Conservation (phyloP, 1,284 basidiomycete genomes). For the Austroboletus niveus region DNA sequence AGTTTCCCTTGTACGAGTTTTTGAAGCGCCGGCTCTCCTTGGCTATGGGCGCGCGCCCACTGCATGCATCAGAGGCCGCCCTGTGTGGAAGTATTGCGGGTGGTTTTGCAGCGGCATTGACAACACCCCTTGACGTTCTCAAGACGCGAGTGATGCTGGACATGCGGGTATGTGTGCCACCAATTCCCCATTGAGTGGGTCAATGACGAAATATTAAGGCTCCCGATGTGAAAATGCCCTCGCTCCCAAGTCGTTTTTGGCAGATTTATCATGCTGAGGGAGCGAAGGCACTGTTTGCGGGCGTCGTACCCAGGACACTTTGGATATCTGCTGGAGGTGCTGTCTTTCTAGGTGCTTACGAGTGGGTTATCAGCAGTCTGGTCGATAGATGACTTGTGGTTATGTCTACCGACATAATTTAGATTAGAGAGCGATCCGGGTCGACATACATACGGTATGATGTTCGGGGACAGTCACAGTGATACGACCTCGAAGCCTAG, state of each 20-base stretch:
- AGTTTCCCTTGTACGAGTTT: constrained; percentile 95
- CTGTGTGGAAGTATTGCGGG: constrained; percentile 91
- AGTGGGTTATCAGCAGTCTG: constrained; percentile 51
- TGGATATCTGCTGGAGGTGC: constrained; percentile 98
- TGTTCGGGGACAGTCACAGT: no score
- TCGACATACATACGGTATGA: no score
- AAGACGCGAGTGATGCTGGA: constrained; percentile 99
- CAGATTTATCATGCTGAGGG: constrained; percentile 80
- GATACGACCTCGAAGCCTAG: no score
- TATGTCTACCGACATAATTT: no score
- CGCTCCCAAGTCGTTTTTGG: constrained; percentile 52
- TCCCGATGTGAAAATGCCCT: constrained; percentile 49
- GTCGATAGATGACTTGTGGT: constrained; percentile 10
- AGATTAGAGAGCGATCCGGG: no score
- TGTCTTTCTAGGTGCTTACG: constrained; percentile 94
- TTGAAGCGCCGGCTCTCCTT: constrained; percentile 69
- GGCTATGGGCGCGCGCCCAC: constrained; percentile 50
- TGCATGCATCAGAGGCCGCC: constrained; percentile 84
- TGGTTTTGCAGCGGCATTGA: constrained; percentile 84
- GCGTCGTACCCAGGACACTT: constrained; percentile 86
- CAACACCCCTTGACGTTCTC: constrained; percentile 95
- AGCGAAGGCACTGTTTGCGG: constrained; percentile 74
- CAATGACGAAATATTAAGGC: constrained; percentile 36
- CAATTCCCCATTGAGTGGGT: background rate
- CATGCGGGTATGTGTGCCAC: constrained; percentile 53